Evolutionary conservation across 306 rosid genomes (phyloP), one percentile per base, ranked within the genome.

Genomic region (Myrica gale): DNA sequence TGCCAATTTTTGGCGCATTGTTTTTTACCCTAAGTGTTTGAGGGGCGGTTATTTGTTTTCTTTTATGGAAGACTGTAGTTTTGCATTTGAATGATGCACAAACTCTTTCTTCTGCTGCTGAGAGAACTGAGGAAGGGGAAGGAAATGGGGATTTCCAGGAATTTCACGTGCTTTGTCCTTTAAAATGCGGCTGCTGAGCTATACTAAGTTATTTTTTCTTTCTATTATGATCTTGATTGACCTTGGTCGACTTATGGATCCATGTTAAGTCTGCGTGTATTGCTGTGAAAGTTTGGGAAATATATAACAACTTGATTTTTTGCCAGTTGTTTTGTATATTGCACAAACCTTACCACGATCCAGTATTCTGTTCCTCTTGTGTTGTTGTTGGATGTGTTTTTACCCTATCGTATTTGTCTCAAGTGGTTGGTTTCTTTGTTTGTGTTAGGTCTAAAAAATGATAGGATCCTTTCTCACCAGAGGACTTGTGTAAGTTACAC

Each of bases 391-490:
- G 77, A 56, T 51, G 48, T 45, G 66, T 50, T 67, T 63, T n/a
- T 6, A 60, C 57, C 69, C 57, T 80, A 43, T 68, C 48, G 6
- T 79, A 68, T 68, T 73, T 83, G 69, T 55, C 48, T 75, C 68
- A 52, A 69, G 79, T 58, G 56, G 16, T 83, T 70, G 23, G 23
- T 80, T 83, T 82, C 48, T 54, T 77, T 81, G 72, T 79, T 26
- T 55, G 70, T 82, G 60, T 1, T 79, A 87, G 97, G 87, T 44
- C 62, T 61, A 74, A 92, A 87, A 83, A 88, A 93, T 93, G 98
- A 88, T 93, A 63, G 96, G 95, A 85, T 85, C 97, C 75, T 87
- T 93, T 78, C 62, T 93, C 76, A 93, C 97, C 73, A 84, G 98
- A 82, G 88, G 82, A 78, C 98, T 93, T 60, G 88, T 90, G 98